Evolutionary conservation across 2,329 filamentous ascomycete genomes (phyloP).

Genomic region (Pseudogymnoascus sp.): DNA sequence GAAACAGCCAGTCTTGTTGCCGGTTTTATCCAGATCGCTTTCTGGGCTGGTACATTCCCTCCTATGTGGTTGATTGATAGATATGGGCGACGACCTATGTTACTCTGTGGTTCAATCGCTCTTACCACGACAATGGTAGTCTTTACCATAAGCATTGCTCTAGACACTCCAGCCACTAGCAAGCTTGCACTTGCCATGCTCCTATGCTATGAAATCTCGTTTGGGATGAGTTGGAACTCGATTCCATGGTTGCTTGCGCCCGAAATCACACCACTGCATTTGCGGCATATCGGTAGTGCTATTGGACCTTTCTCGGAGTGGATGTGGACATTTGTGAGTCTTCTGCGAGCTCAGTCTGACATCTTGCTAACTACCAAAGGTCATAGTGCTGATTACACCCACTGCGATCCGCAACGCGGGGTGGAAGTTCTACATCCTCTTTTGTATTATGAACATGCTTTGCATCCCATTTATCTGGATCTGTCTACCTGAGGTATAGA

Average conservation of each 20-base stretch:
- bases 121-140: conserved; percentile 12
- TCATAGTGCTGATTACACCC: conserved; percentile 27
- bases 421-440: conserved; percentile 36
- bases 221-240: conserved; percentile 50
- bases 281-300: conserved; percentile 49
- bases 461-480: conserved; percentile 50
- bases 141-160: conserved; percentile 13
- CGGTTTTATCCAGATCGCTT: conserved; percentile 13
- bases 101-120: conserved; percentile 34
- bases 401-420: conserved; percentile 31
- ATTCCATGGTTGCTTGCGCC: conserved; percentile 54
- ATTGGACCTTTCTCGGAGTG: conserved; percentile 39
- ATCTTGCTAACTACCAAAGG: background rate
- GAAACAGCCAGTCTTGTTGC: conserved; percentile 6
- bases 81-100: conserved; percentile 61
- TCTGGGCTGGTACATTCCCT: conserved; percentile 10
- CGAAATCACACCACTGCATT: conserved; percentile 50
- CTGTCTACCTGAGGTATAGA: conserved; percentile 21
- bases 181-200: conserved; percentile 39
- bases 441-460: conserved; percentile 26
- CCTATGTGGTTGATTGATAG: conserved; percentile 33
- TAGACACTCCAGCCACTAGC: background rate
- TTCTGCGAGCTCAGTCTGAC: background rate
- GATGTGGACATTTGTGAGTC: conserved; percentile 15
- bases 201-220: conserved; percentile 55